These are phyloP conservation scores for Lasiosphaeriaceae sp. DNA, from an alignment of 495 filamentous ascomycete species.

Conservation along the genomic window DNA sequence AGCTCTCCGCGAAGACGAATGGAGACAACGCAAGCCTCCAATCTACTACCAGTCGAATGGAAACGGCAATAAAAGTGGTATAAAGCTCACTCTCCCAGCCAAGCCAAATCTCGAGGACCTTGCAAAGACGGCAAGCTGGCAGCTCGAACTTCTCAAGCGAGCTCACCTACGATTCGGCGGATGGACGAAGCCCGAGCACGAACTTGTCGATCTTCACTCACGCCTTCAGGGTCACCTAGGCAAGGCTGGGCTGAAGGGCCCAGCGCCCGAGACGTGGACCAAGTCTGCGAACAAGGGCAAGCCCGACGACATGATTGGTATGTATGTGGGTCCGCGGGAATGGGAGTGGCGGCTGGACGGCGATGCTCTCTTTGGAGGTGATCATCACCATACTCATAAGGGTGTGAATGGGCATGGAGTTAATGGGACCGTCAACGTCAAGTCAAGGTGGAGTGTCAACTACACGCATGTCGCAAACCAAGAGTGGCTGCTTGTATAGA, in stretches of 20 bases:
- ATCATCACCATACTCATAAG: neutral
- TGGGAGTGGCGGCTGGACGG: conserved; percentile 18
- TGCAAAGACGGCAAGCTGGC: conserved; percentile 38
- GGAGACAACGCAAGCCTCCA: neutral
- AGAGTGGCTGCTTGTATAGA: neutral
- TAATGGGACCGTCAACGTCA: neutral
- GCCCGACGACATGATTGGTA: conserved; percentile 22
- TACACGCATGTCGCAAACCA: neutral
- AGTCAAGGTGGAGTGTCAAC: neutral
- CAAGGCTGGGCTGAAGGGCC: conserved; percentile 9
- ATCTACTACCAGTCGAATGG: neutral
- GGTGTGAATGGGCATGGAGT: neutral
- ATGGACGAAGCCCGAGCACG: conserved; percentile 30
- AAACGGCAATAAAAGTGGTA: neutral
- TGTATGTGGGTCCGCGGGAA: conserved; percentile 18
- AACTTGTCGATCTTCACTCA: conserved; percentile 13
- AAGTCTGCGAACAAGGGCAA: conserved; percentile 10
- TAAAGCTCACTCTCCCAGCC: neutral
- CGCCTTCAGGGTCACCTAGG: conserved; percentile 9
- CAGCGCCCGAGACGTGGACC: conserved; percentile 18
- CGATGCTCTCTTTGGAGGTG: neutral
- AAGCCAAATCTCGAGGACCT: conserved; percentile 35
- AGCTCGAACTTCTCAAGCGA: conserved; percentile 51
- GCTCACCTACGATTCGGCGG: conserved; percentile 32
- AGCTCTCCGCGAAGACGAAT: conserved; percentile 11